Evolutionary conservation across 148 eudicot genomes (phyloP), one percentile per base, ranked within the genome.

Genomic region (Vaccinium macrocarpon): DNA sequence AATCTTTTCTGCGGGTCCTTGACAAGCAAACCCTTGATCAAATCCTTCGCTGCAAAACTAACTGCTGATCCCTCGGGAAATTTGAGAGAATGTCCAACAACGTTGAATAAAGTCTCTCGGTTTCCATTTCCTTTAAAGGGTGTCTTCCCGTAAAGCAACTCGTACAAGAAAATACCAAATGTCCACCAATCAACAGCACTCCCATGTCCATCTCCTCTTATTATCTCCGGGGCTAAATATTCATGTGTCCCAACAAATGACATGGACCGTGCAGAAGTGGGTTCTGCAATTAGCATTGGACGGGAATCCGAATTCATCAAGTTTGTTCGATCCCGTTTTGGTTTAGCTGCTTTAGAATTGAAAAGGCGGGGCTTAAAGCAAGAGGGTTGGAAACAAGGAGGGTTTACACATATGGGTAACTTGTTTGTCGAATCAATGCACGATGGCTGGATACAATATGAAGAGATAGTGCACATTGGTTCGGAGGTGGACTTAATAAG

Each of bases 141-240:
- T 42, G 91, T 90, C 78, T 81, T 88, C 42, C 90, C 90, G 16
- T 85, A 89, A 18, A 89, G 84, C 15, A 88, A 76, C 48, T 88
- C 90, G 29, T 88, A 86, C 25, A 90, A 72, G 82, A 90, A 90
- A 23, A 90, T 72, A 50, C 91, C 91, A 13, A 90, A 88, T 0
- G 91, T 90, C 91, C 91, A 90, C 91, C 91, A 90, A 86, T 90
- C 91, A 5, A 90, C 91, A 0, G 91, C 90, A 80, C 91, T 90
- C 35, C 91, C 91, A 53, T 90, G 91, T 56, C 91, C 91, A 82
- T 90, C 88, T 25, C 89, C 89, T 38, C 86, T 88, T 74, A 88
- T 88, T 14, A 88, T 88, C 73, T 88, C 90, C 7, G 91, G 91
- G 74, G 91, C 91, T 76, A 89, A 64, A 70, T 89, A 89, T 82